A percentile compares a stretch with the other conserved stretches of the same genome.
Conservation (phyloP, 1,284 basidiomycete genomes). For the Rhizopogon parksii region DNA sequence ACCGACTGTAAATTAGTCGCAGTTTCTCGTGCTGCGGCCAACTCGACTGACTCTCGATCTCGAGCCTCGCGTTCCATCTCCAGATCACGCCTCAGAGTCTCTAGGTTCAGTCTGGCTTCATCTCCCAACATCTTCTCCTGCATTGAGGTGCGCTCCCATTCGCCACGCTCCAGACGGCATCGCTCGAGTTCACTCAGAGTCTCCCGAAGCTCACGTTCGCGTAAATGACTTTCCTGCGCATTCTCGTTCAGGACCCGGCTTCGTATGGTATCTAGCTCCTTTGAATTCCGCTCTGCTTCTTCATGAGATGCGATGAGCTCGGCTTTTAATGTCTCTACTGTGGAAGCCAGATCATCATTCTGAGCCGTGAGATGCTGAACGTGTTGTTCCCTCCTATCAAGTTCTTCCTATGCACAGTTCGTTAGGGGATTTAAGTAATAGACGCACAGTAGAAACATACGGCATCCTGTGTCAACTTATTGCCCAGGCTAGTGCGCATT, state of each 20-base stretch:
- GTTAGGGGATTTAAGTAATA: conserved; percentile 1
- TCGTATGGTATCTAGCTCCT: conserved; percentile 64
- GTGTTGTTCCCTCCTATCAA: conserved; percentile 81
- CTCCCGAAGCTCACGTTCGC: conserved; percentile 80
- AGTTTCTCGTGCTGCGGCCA: conserved; percentile 70
- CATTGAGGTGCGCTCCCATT: conserved; percentile 77
- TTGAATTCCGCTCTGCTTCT: conserved; percentile 63
- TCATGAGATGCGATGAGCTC: conserved; percentile 72
- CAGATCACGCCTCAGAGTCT: conserved; percentile 58
- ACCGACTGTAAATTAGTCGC: conserved; percentile 86
- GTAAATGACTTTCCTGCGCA: conserved; percentile 62
- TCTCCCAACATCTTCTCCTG: conserved; percentile 72
- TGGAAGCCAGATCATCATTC: conserved; percentile 64
- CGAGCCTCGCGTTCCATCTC: conserved; percentile 56
- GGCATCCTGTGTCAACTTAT: conserved; percentile 93
- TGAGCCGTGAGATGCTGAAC: conserved; percentile 71
- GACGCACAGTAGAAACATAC: conserved; percentile 46
- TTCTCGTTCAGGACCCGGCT: conserved; percentile 53
- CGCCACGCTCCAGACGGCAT: conserved; percentile 77
- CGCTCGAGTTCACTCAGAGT: conserved; percentile 78
- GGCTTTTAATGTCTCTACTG: conserved; percentile 68
- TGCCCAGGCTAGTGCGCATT: conserved; percentile 91
- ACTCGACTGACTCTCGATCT: conserved; percentile 46
- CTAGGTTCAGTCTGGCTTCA: conserved; percentile 50
- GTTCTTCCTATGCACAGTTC: conserved; percentile 72